Evolutionary conservation across 345 rosid species (phyloP).

Genomic region (Physaria fendleri): DNA sequence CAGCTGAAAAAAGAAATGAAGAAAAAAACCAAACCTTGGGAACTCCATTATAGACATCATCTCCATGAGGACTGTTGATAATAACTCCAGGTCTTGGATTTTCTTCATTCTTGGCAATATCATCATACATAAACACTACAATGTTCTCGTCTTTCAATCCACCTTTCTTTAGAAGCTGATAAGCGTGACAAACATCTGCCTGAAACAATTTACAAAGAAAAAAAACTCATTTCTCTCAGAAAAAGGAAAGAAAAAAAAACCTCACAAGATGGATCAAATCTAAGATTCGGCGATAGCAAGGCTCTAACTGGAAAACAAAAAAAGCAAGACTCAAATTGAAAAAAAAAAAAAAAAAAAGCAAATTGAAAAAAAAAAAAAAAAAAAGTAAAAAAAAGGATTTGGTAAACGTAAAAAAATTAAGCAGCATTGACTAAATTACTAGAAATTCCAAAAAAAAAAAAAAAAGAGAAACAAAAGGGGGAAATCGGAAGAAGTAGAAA

Average conservation of each 20-base stretch:
- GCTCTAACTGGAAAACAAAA: no score
- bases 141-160: conserved; percentile 87
- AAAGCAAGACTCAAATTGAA: neutral
- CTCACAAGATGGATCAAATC: neutral
- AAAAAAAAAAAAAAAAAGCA: no score
- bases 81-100: conserved; percentile 84
- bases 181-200: conserved; percentile 95
- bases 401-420: neutral
- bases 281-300: neutral
- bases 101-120: conserved; percentile 60
- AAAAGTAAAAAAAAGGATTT: neutral
- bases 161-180: conserved; percentile 79
- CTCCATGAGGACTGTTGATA: conserved; percentile 70
- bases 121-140: conserved; percentile 89
- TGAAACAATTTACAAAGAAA: conserved; percentile 13
- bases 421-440: neutral
- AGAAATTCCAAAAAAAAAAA: no score
- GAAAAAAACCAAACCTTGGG: conserved; percentile 55
- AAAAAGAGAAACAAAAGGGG: no score
- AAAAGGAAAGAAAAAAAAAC: no score
- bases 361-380: no score
- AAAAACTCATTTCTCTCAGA: conserved; percentile 1
- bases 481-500: no score
- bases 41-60: conserved; percentile 78
- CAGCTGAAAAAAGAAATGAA: neutral